These are phyloP conservation scores for Candida nemodendra DNA, from an alignment of 805 yeast genomes.

Conservation along the genomic window DNA sequence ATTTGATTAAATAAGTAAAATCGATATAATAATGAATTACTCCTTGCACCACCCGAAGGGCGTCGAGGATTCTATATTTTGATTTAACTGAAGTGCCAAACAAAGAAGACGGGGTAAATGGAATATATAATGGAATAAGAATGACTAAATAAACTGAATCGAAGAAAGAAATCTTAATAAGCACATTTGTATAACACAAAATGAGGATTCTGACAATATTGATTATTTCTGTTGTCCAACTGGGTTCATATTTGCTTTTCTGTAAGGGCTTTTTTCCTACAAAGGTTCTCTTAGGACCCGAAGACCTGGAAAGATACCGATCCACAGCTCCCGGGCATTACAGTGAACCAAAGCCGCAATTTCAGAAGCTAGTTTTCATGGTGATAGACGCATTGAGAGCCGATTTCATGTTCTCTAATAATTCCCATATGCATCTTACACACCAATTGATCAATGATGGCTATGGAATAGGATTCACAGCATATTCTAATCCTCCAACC, in stretches of 20 bases:
- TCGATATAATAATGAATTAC: too few species aligned
- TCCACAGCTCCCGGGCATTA: constrained; percentile 27
- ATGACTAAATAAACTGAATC: too few species aligned
- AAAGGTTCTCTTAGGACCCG: constrained; percentile 73
- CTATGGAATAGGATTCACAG: constrained; percentile 83
- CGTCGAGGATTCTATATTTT: too few species aligned
- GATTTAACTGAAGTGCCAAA: too few species aligned
- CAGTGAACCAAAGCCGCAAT: constrained; percentile 41
- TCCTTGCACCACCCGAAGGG: too few species aligned
- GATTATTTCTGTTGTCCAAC: constrained; percentile 35
- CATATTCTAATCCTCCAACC: constrained; percentile 92
- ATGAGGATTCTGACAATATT: constrained; percentile 20
- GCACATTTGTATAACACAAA: too few species aligned
- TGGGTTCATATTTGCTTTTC: constrained; percentile 59
- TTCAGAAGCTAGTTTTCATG: constrained; percentile 70
- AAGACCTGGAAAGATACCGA: constrained; percentile 38
- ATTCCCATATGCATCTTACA: constrained; percentile 64
- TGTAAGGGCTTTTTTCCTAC: constrained; percentile 88
- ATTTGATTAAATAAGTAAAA: too few species aligned
- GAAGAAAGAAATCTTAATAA: too few species aligned
- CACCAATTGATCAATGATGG: constrained; percentile 67
- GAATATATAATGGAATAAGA: too few species aligned
- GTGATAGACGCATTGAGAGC: constrained; percentile 92
- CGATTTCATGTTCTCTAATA: constrained; percentile 72
- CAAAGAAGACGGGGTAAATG: too few species aligned